phyloP scores from a whole-genome alignment of 352 stramenopile species.

The Hyaloperonospora arabidopsidis region DNA sequence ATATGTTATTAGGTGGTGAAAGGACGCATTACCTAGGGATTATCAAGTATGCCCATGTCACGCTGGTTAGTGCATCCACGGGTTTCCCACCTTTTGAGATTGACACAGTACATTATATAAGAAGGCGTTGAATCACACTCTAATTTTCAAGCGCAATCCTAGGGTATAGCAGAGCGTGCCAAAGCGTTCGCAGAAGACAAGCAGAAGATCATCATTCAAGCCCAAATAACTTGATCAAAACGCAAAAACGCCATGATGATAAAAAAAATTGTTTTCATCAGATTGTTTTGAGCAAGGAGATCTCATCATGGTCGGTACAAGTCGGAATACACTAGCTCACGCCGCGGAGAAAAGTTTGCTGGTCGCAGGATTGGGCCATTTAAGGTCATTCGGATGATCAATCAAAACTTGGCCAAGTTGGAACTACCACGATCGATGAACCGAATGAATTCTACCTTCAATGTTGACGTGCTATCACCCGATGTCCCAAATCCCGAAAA shows the following conservation, averaged over 20 bases:
- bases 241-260: neutral
- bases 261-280: neutral
- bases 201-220: neutral
- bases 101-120: neutral
- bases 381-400: neutral
- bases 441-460: neutral
- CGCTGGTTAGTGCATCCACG: slow-evolving; percentile 11
- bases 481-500: neutral
- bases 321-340: neutral
- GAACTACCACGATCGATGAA: neutral
- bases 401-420: neutral
- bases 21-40: neutral
- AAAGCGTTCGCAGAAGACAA: neutral
- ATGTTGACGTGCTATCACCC: neutral
- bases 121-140: neutral
- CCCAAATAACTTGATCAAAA: neutral
- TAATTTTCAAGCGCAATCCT: neutral
- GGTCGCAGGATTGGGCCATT: neutral
- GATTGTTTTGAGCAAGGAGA: neutral
- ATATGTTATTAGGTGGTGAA: neutral
- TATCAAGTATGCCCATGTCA: slow-evolving; percentile 15
- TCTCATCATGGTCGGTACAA: neutral
- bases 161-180: neutral
- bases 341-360: neutral
- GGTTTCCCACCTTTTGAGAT: slow-evolving; percentile 7